Evolutionary conservation across 2,329 filamentous ascomycete genomes (phyloP), one percentile per base, ranked within the genome.

Genomic region (Waltergamsia citrina): DNA sequence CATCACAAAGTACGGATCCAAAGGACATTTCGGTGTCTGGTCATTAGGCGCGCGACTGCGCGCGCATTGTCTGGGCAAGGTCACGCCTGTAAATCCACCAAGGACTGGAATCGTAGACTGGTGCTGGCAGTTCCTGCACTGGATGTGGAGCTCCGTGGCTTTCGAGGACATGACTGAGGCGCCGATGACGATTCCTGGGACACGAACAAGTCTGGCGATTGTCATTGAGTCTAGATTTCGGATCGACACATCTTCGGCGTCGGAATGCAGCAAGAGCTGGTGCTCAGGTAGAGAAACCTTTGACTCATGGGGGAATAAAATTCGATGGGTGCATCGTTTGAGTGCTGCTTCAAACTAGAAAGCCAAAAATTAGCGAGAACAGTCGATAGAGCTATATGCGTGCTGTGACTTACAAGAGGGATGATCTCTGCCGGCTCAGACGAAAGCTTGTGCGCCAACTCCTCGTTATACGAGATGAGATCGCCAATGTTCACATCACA

Each of bases 111-210:
- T 61, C 17, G 73, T 71, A 42, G 85, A 71, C 21, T 73, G 69
- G 45, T 87, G 74, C 38, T 80, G 73, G 60, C 92, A 98, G 50
- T 79, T 87, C 43, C 87, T 78, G 64, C 92, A 98, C 58, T 93
- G 79, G 33, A 98, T 82, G 40, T 84, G 74, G 17, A 98, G 69
- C 18, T 79, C 69, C 6, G 87, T 95, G 5, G 92, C 86, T 65
- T 98, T 96, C 10, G 90, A 96, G 3, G 88, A 94, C 57, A 96
- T 81, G 14, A 94, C 94, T 1, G 90, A 95, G 30, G 92, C 92
- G 30, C 92, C 90, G 44, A 98, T 98, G 39, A 98, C 86, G 43
- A 98, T 98, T 33, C 92, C 93, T 1, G 92, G 92, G 37, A 98
- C 94, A 37, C 90, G 78, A 25, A 98, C 90, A n/a, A 98, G 80